Conservation (phyloP, 306 rosid species). For the Rubus idaeus region DNA sequence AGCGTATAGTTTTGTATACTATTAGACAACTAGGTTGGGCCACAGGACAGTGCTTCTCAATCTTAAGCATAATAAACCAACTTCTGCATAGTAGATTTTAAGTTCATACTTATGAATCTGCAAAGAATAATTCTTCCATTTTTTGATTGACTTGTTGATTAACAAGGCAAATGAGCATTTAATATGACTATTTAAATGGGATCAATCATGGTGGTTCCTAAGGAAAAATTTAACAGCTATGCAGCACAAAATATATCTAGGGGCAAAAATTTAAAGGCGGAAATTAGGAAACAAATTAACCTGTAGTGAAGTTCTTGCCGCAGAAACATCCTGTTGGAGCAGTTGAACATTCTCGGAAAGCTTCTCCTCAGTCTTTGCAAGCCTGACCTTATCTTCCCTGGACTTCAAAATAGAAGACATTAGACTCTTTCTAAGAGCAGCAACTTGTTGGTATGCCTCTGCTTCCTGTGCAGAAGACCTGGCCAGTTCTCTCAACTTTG, state of each 20-base stretch:
- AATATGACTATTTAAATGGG: not conserved
- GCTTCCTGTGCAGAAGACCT: slow-evolving; percentile 65
- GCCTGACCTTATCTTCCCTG: slow-evolving; percentile 59
- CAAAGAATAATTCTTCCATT: not conserved
- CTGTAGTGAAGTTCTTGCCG: slow-evolving; percentile 74
- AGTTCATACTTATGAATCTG: not conserved
- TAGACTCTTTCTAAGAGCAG: slow-evolving; percentile 56
- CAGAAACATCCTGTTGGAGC: slow-evolving; percentile 57
- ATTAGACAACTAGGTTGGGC: not conserved
- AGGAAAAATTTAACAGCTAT: not conserved
- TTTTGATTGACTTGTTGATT: not conserved
- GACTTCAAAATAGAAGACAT: slow-evolving; percentile 62
- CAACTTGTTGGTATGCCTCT: slow-evolving; percentile 45
- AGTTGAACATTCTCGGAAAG: slow-evolving; percentile 60
- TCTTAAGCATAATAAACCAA: not conserved
- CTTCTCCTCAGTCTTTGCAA: slow-evolving; percentile 64
- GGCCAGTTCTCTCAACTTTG: slow-evolving; percentile 49
- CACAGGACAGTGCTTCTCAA: not conserved
- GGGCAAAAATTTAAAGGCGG: not conserved
- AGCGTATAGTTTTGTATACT: not conserved
- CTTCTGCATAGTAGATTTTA: not conserved
- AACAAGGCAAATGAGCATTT: not conserved
- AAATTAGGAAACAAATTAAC: slow-evolving; percentile 26
- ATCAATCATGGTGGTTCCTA: not conserved
- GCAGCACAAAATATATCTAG: not conserved